Evolutionary conservation across 352 stramenopile species (phyloP).

Genomic region (Pythium phragmitis): DNA sequence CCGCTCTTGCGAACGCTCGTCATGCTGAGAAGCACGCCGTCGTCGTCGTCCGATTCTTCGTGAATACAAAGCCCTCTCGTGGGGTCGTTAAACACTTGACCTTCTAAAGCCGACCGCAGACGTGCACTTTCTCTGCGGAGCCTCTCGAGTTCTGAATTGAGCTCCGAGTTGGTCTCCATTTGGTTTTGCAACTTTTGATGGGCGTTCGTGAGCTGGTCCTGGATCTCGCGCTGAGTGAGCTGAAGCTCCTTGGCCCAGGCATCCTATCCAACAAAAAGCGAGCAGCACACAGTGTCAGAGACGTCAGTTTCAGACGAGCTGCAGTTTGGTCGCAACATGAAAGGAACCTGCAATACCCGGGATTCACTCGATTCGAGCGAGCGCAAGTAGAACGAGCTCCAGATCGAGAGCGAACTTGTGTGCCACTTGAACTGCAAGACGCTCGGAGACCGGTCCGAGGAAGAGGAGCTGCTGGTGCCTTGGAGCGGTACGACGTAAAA

Average conservation of each 20-base stretch:
- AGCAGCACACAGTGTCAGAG: constrained; percentile 1
- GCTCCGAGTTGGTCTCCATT: constrained; percentile 69
- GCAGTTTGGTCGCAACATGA: constrained; percentile 16
- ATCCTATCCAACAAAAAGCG: constrained; percentile 37
- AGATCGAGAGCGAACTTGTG: constrained; percentile 77
- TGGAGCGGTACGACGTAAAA: constrained; percentile 67
- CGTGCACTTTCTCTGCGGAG: constrained; percentile 65
- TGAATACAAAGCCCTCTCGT: constrained; percentile 65
- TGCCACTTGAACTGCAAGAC: constrained; percentile 89
- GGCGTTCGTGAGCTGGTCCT: constrained; percentile 61
- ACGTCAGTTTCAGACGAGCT: constrained; percentile 10
- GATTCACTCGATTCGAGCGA: constrained; percentile 82
- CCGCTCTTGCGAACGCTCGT: constrained; percentile 34
- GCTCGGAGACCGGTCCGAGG: constrained; percentile 50
- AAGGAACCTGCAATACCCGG: constrained; percentile 66
- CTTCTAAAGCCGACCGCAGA: constrained; percentile 56
- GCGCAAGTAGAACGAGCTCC: constrained; percentile 82
- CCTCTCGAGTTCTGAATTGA: constrained; percentile 63
- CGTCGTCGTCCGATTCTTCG: constrained; percentile 73
- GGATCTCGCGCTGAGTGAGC: constrained; percentile 72
- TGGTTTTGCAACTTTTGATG: constrained; percentile 71
- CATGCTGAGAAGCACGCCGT: constrained; percentile 74
- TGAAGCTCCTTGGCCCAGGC: constrained; percentile 83
- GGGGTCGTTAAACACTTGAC: constrained; percentile 75
- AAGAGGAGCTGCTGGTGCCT: constrained; percentile 24